Base-by-base conservation (phyloP, 345 rosid genomes). In the Streptanthus diversifolius region DNA sequence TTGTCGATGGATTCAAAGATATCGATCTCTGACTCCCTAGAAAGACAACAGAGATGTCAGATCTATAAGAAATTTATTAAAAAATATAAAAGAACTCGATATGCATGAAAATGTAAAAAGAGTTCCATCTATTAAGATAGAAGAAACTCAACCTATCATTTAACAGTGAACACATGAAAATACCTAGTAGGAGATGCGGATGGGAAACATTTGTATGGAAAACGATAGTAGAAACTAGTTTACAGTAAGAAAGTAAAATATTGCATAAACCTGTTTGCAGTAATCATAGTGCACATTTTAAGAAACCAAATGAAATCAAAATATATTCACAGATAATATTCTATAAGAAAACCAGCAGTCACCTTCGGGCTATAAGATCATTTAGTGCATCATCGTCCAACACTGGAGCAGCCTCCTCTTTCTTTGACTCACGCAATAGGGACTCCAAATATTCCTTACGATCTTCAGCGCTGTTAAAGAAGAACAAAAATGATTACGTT, bases 11-110 rank as follows among this genome's bases (percentile, higher is more conserved):
- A 88, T 71, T 92, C 98, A 79, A 92, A 92, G 15, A 90, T 49
- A 63, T 92, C 98, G 63, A 92, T 92, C 91, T 92, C 98, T 30
- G 91, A 71, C 80, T 90, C 96, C 59, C 98, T 92, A 88, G 77
- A 69, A 55, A 48, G 67, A 44, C 17, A 65, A 45, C 71, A 49
- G 25, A 52, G 30, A 57, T 33, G 51, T 73, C 60, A 64, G 36
- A 73, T 39, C 35, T 41, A 30, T 41, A 25, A 41, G 49, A 45
- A 17, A 15, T 17, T 30, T 32, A 4, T 30, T 44, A 8, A 9
- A 54, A 36, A 36, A 37, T 2, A 11, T 4, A 17, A 25, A 13
- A 25, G 57, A 14, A 32, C 1, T 18, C 47, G 37, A 43, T 37
- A 56, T 45, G 29, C 21, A 53, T 7, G 24, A 8, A 70, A 43